Evolutionary conservation across 805 yeast genomes (phyloP), one percentile per base, ranked within the genome.

Genomic region (Kodamaea restingae): DNA sequence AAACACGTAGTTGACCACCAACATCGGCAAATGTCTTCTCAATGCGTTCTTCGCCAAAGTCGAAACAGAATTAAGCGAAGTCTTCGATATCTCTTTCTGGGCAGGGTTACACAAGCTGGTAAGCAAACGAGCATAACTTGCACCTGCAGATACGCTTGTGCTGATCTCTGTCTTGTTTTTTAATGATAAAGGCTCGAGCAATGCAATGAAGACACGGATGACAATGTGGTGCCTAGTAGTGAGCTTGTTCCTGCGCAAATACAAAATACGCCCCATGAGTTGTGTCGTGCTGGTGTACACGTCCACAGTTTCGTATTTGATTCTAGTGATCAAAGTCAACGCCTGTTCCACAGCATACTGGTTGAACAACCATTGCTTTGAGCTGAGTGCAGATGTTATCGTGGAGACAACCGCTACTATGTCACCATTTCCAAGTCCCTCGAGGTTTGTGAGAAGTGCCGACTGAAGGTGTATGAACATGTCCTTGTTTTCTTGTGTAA

Each of bases 41-140:
- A 90, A 57, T 2, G 80, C 71, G 36, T 73, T 70, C 46, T 81
- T 84, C 35, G 80, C 68, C 7, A 72, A 46, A 0, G 81, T 66
- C 0, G 80, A 58, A 1, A 78, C 69, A 0, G 91, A 75, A 15
- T 70, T 80, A 39, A 84, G 57, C 1, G 68, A 54, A 32, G 63
- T 56, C 25, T 60, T 60, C 0, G 64, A 42, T 3, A 47, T 49
- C 14, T 56, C 54, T 38, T 47, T 60, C 21, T 60, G 50, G 35
- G 63, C 57, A 2, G 95, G 95, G 49, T 86, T 95, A 63, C 95
- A 86, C 24, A 84, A 61, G 49, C 83, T 82, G 15, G 71, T 64
- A 33, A 88, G 55, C 14, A 85, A 61, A 48, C 96, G 72, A 4
- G 82, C 57, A 38, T 65, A 73, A 3, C 80, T 57, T 9, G 61